A percentile compares a stretch with the other conserved stretches of the same genome.
phyloP scores from a whole-genome alignment of 2,329 filamentous ascomycete genomes.

The Acephala macrosclerotiorum region DNA sequence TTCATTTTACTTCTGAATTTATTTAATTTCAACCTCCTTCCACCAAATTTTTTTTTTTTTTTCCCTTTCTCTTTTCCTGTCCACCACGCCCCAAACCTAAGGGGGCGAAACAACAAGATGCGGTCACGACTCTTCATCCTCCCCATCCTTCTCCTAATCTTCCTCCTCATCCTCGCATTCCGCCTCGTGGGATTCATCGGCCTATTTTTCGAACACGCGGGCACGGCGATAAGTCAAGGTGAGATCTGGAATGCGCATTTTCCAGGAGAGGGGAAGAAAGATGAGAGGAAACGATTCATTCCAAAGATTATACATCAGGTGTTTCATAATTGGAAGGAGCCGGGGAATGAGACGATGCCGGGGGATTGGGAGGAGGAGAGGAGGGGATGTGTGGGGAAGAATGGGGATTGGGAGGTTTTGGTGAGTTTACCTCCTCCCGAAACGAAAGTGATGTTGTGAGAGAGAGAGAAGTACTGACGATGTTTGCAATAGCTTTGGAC shows the following conservation, averaged over 20 bases:
- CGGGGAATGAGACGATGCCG: slow-evolving; percentile 70
- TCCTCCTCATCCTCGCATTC: slow-evolving; percentile 14
- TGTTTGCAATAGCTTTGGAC: slow-evolving; percentile 70
- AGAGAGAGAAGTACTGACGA: slow-evolving; percentile 10
- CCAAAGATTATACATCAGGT: slow-evolving; percentile 77
- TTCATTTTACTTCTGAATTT: too few species aligned
- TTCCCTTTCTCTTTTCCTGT: background rate
- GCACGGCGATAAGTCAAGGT: slow-evolving; percentile 25
- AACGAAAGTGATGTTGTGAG: too few species aligned
- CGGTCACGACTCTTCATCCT: slow-evolving; percentile 12
- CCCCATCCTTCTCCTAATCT: slow-evolving; percentile 10
- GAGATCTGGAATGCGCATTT: slow-evolving; percentile 11
- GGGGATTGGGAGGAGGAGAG: slow-evolving; percentile 70
- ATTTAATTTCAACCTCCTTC: background rate
- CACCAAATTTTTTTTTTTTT: background rate
- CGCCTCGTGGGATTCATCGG: slow-evolving; percentile 23
- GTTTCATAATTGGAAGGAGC: slow-evolving; percentile 52
- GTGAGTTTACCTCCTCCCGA: slow-evolving; percentile 49
- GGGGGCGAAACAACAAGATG: background rate
- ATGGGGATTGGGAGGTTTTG: slow-evolving; percentile 78
- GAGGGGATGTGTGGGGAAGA: slow-evolving; percentile 70
- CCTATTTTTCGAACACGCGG: slow-evolving; percentile 29
- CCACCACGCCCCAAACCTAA: too few species aligned
- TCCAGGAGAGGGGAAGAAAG: slow-evolving; percentile 28
- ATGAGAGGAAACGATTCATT: slow-evolving; percentile 63